Conservation (phyloP, 345 rosid genomes). For the Gossypium rotundifolium region DNA sequence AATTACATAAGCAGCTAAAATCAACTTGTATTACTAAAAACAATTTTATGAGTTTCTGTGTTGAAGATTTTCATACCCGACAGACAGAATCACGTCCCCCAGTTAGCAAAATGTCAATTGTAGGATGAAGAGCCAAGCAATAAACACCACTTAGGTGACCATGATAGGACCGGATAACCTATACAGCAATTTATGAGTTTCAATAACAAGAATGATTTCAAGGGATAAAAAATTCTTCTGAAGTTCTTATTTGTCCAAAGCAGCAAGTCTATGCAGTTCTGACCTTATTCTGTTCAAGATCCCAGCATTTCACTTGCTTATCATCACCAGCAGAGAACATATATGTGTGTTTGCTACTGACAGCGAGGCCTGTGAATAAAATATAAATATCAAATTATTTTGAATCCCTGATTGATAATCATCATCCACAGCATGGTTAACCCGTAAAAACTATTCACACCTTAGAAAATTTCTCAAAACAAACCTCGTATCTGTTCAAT, state of each 20-base stretch:
- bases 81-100: conserved; percentile 99
- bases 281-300: conserved; percentile 98
- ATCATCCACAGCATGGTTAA: background rate
- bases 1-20: background rate
- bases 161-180: conserved; percentile 96
- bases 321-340: conserved; percentile 99
- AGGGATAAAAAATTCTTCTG: background rate
- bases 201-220: background rate
- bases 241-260: background rate
- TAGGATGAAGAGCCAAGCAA: conserved; percentile 98
- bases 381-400: background rate
- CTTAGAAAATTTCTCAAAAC: background rate
- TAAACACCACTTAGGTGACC: conserved; percentile 99
- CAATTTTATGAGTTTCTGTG: background rate
- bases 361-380: conserved; percentile 78
- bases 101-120: conserved; percentile 81
- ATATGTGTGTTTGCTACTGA: conserved; percentile 81
- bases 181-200: conserved; percentile 16
- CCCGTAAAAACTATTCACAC: background rate
- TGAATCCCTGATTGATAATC: background rate
- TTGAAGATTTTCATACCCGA: conserved; percentile 47
- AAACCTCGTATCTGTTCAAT: conserved; percentile 91
- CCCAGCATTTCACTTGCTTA: conserved; percentile 99
- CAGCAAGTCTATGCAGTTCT: conserved; percentile 13
- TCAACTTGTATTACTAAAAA: background rate